phyloP scores from a whole-genome alignment of 345 rosid species.

The Adansonia digitata region DNA sequence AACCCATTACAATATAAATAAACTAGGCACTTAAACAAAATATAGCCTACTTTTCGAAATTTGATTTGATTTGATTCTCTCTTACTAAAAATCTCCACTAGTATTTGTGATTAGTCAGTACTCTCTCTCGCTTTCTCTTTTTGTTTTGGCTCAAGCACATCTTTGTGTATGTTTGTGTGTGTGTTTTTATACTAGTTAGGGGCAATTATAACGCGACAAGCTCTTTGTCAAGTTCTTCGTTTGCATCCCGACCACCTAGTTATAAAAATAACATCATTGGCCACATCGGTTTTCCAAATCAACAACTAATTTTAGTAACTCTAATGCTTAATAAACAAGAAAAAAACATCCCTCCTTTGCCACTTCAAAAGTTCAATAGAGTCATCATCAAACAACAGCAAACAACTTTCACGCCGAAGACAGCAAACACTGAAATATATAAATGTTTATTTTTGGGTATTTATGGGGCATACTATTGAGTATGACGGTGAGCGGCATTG shows the following conservation, averaged over 20 bases:
- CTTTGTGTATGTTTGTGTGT: not conserved
- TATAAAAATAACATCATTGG: not conserved
- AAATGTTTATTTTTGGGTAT: not conserved
- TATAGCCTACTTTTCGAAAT: not conserved
- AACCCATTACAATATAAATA: not conserved
- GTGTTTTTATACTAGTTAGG: not conserved
- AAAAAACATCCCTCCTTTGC: not conserved
- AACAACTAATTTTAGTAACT: not conserved
- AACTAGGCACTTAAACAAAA: not conserved
- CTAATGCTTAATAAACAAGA: not conserved
- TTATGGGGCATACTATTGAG: not conserved
- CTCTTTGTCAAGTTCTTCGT: not conserved
- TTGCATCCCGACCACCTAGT: constrained; percentile 1
- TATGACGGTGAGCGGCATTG: not conserved
- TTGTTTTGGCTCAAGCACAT: not conserved
- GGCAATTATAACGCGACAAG: not conserved
- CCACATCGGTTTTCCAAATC: constrained; percentile 4
- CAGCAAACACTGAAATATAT: not conserved
- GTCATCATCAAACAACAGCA: constrained; percentile 3
- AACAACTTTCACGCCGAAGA: not conserved
- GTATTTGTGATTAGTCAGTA: not conserved
- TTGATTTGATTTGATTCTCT: not conserved
- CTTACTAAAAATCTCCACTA: not conserved
- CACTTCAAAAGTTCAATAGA: not conserved
- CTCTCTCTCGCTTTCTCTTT: not conserved